Evolutionary conservation across 352 stramenopile genomes (phyloP).

Genomic region (Phytophthora megakarya): DNA sequence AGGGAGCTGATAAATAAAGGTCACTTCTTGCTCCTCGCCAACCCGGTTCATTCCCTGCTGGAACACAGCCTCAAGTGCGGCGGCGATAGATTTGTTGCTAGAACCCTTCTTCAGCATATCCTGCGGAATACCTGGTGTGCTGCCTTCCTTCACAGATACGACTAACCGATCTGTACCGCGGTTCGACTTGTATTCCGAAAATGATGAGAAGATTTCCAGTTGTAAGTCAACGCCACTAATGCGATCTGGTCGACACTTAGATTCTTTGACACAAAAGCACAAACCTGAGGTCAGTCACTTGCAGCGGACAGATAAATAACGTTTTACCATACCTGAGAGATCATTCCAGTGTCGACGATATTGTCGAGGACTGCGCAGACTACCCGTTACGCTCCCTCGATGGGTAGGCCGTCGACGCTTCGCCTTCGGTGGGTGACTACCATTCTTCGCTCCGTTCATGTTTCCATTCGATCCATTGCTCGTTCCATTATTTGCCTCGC

Average conservation of each 20-base stretch:
- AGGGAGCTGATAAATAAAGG: constrained; percentile 61
- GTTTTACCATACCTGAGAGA: constrained; percentile 39
- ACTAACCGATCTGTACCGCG: constrained; percentile 47
- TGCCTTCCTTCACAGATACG: constrained; percentile 30
- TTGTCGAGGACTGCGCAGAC: constrained; percentile 56
- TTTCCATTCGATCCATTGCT: constrained; percentile 19
- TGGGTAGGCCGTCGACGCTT: constrained; percentile 23
- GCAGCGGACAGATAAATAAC: neutral
- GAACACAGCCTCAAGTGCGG: constrained; percentile 52
- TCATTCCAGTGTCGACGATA: constrained; percentile 68
- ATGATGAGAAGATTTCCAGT: constrained; percentile 53
- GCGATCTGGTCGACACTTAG: constrained; percentile 41
- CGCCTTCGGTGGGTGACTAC: constrained; percentile 11
- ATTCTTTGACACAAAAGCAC: constrained; percentile 25
- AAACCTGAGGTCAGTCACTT: neutral
- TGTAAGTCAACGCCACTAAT: constrained; percentile 52
- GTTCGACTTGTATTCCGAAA: constrained; percentile 53
- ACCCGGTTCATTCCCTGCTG: constrained; percentile 47
- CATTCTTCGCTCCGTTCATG: constrained; percentile 19
- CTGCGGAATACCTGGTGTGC: constrained; percentile 36
- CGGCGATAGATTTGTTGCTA: constrained; percentile 39
- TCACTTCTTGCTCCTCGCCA: constrained; percentile 51
- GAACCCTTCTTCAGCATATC: constrained; percentile 47
- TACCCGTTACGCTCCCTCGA: constrained; percentile 25
- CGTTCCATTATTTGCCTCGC: constrained; percentile 9